These are phyloP conservation scores for Hibiscus trionum DNA, from an alignment of 345 rosid genomes.

Conservation along the genomic window DNA sequence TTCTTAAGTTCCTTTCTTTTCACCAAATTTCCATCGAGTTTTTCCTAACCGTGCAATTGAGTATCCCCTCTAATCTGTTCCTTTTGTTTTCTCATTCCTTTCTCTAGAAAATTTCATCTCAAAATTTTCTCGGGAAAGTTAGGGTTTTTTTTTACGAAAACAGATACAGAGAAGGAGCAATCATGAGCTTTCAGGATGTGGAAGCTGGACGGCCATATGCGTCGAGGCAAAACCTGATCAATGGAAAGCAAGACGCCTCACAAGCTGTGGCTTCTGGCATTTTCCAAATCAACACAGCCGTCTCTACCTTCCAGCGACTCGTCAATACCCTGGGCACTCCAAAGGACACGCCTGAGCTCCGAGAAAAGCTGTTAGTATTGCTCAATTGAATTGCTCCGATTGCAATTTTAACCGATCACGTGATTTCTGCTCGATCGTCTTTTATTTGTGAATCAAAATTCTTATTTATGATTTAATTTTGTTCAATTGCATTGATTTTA, in stretches of 20 bases:
- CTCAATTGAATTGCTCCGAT: background rate
- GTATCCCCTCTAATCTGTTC: background rate
- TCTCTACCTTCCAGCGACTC: slow-evolving; percentile 82
- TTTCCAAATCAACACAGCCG: slow-evolving; percentile 96
- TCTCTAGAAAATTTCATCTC: background rate
- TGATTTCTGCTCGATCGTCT: background rate
- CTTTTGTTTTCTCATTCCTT: slow-evolving; percentile 4
- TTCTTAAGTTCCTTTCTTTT: slow-evolving; percentile 14
- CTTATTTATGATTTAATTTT: background rate
- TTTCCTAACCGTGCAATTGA: background rate
- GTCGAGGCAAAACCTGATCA: slow-evolving; percentile 43
- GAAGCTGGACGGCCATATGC: slow-evolving; percentile 59
- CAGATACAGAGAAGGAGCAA: background rate
- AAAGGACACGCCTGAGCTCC: slow-evolving; percentile 90
- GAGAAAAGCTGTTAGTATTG: slow-evolving; percentile 78
- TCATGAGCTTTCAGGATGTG: slow-evolving; percentile 95
- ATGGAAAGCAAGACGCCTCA: slow-evolving; percentile 66
- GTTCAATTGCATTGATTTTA: background rate
- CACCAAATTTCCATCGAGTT: background rate
- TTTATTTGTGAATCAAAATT: background rate
- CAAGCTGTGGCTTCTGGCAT: slow-evolving; percentile 95
- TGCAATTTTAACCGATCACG: background rate
- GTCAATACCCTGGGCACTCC: slow-evolving; percentile 97
- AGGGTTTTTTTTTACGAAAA: background rate
- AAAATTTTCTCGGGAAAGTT: slow-evolving; percentile 17